Evolutionary conservation across 768 basidiomycete species (phyloP), one percentile per base, ranked within the genome.

Genomic region (Boletus bicolor): DNA sequence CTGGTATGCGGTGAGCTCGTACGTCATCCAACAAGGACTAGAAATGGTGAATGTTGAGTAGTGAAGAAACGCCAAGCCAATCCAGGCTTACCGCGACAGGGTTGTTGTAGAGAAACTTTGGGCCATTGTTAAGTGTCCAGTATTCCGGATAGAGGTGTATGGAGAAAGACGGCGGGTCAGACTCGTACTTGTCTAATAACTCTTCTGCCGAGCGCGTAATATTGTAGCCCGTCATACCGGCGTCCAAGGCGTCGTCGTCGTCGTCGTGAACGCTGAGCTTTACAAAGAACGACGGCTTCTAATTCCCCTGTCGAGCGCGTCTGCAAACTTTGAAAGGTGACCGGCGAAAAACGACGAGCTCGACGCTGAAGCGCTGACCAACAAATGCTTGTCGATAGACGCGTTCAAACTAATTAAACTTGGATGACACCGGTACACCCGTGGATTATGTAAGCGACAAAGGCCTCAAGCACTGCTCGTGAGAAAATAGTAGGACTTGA

Each of bases 11-110:
- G 61, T 89, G 83, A 8, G 86, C 85, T 45, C 89, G 82, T 51
- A 93, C 85, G 66, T 93, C 91, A 64, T 93, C 91, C 39, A 93
- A 76, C 7, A 93, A 72, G 44, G 86, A 85, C 91, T 93, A 64
- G 24, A 54, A 44, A 43, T 12, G 21, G 53, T 26, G 46, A 21
- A 47, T 17, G 55, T 35, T 58, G 47, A 60, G 52, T 49, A 41
- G 41, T 44, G 24, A 48, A 21, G 59, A 37, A 38, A 19, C 17
- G n/a, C 30, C 41, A 7, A 37, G 28, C 39, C 46, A 44, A 59
- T 39, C 49, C n/a, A 21, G 26, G 47, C 76, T 47, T 39, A 82
- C 80, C 43, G 90, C 87, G 57, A 87, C 82, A 61, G 82, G 89
- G 67, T 85, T 84, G 65, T 87, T 86, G 69, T 93, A 91, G 53